Percentiles rank a stretch among this genome's conserved stretches.
Evolutionary conservation across 2,329 filamentous ascomycete species (phyloP).

Genomic region (Fusarium sacchari): DNA sequence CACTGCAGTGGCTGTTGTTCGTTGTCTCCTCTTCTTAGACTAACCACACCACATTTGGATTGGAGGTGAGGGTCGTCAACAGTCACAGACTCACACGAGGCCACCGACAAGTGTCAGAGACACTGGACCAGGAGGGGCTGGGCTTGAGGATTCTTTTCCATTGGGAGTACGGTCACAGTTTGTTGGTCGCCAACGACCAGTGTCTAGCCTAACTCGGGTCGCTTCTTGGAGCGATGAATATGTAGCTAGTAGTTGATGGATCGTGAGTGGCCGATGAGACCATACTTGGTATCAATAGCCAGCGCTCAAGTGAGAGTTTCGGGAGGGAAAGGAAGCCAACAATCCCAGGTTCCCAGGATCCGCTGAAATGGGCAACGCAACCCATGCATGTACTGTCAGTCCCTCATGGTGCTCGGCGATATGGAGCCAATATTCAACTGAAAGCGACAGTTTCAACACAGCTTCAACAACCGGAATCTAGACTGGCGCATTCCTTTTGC

Average conservation of each 20-base stretch:
- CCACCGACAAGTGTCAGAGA: slow-evolving; percentile 32
- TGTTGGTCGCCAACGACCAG: slow-evolving; percentile 41
- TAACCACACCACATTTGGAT: slow-evolving; percentile 26
- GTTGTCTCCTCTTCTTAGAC: slow-evolving; percentile 18
- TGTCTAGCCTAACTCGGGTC: slow-evolving; percentile 43
- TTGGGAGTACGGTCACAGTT: slow-evolving; percentile 30
- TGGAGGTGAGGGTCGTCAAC: slow-evolving; percentile 37
- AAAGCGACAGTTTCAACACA: neutral
- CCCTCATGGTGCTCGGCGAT: slow-evolving; percentile 11
- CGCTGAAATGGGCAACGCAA: slow-evolving; percentile 31
- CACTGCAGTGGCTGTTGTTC: slow-evolving; percentile 17
- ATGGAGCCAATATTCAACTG: slow-evolving; percentile 22
- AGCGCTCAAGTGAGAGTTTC: slow-evolving; percentile 30
- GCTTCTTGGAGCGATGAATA: slow-evolving; percentile 32
- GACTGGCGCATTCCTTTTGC: slow-evolving; percentile 23
- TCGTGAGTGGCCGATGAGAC: slow-evolving; percentile 36
- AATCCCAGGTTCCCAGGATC: slow-evolving; percentile 22
- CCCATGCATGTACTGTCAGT: slow-evolving; percentile 18
- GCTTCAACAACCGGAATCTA: neutral
- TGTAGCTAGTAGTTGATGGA: slow-evolving; percentile 42
- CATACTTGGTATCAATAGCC: slow-evolving; percentile 1
- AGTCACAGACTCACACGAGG: slow-evolving; percentile 31
- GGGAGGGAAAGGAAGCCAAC: slow-evolving; percentile 34
- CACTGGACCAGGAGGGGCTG: slow-evolving; percentile 36
- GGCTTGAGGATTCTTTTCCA: slow-evolving; percentile 20